phyloP scores from a whole-genome alignment of 1,139 yeast genomes.

The Scheffersomyces cryptocercus region DNA sequence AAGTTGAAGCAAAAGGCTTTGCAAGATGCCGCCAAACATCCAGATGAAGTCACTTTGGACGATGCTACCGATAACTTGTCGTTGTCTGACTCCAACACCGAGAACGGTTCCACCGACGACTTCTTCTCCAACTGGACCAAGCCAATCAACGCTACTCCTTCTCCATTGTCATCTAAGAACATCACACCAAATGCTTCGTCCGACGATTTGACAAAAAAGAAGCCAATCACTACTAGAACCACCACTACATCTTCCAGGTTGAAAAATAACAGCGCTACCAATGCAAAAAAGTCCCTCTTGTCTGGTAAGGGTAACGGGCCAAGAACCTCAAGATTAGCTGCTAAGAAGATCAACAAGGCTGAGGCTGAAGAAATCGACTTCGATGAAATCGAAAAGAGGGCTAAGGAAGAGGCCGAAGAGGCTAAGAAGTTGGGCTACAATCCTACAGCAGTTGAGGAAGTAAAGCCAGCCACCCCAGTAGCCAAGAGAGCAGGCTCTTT shows the following conservation, averaged over 20 bases:
- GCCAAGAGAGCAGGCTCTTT: conserved; percentile 6
- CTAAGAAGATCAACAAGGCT: conserved; percentile 48
- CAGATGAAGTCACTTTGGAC: conserved; percentile 63
- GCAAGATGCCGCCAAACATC: conserved; percentile 67
- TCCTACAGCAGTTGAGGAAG: conserved; percentile 44
- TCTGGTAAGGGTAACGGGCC: conserved; percentile 48
- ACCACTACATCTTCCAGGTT: conserved; percentile 26
- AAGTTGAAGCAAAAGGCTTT: conserved; percentile 70
- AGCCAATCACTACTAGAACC: conserved; percentile 24
- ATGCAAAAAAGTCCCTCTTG: conserved; percentile 40
- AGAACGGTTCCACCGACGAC: conserved; percentile 63
- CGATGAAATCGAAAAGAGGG: conserved; percentile 87
- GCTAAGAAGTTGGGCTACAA: conserved; percentile 72
- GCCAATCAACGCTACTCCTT: conserved; percentile 58
- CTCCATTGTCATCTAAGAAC: conserved; percentile 54
- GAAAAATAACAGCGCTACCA: conserved; percentile 19
- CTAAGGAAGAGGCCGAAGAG: conserved; percentile 78
- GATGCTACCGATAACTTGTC: conserved; percentile 47
- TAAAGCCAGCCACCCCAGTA: conserved; percentile 11
- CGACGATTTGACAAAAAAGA: conserved; percentile 31
- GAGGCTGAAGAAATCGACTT: conserved; percentile 74
- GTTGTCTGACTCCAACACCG: conserved; percentile 31
- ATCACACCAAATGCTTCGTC: conserved; percentile 48
- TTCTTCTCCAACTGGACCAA: conserved; percentile 92
- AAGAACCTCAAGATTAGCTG: conserved; percentile 57